Conservation (phyloP, 208 protist species). For the Crithidia sp. region DNA sequence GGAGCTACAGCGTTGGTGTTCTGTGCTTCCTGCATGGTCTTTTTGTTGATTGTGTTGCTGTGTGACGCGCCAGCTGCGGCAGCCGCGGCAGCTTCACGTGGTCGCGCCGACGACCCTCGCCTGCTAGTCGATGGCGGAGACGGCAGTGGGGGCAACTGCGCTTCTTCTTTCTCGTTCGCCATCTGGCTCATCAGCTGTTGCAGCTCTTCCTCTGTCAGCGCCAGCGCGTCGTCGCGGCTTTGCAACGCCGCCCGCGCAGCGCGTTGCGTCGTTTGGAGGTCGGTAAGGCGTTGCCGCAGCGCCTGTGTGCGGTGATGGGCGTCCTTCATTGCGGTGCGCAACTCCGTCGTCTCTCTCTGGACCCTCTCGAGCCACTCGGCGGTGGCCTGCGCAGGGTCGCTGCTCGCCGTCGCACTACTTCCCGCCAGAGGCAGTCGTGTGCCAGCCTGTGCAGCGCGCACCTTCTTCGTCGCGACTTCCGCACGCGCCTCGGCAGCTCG, state of each 20-base stretch:
- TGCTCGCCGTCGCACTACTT: too few species aligned
- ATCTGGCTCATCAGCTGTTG: slow-evolving; percentile 1
- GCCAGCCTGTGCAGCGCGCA: neutral
- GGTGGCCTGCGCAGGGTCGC: neutral
- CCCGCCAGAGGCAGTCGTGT: neutral
- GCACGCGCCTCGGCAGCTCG: slow-evolving; percentile 1
- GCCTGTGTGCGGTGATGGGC: neutral
- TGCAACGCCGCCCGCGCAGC: neutral
- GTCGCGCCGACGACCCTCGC: neutral
- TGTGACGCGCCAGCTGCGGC: neutral
- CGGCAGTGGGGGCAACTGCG: neutral
- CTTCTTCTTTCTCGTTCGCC: neutral
- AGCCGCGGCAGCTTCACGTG: neutral
- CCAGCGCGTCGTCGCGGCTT: slow-evolving; percentile 9
- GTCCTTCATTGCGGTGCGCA: neutral
- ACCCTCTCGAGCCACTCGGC: neutral
- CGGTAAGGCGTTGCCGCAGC: slow-evolving; percentile 10
- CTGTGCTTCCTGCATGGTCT: too few species aligned
- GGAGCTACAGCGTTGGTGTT: too few species aligned
- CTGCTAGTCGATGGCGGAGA: neutral
- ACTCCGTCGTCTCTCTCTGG: neutral
- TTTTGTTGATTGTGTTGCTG: neutral
- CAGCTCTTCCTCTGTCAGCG: slow-evolving; percentile 12
- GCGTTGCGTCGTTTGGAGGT: neutral
- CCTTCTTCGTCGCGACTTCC: neutral